A percentile compares a stretch with the other conserved stretches of the same genome.
phyloP scores from a whole-genome alignment of 805 yeast genomes.

The Ogataea kodamae region DNA sequence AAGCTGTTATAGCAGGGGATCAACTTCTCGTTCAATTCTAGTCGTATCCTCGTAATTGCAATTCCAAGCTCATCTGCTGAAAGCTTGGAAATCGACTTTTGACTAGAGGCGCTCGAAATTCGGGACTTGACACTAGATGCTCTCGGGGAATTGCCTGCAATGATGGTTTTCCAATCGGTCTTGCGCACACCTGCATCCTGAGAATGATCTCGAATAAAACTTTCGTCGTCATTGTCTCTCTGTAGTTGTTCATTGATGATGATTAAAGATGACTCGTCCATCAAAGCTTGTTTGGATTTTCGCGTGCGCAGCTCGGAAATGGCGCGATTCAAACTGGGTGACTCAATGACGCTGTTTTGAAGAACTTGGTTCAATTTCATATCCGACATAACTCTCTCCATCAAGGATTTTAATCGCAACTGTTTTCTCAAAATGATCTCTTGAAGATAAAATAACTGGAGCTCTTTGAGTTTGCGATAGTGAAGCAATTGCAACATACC shows the following conservation, averaged over 20 bases:
- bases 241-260: constrained; percentile 14
- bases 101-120: constrained; percentile 9
- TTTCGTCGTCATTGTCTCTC: constrained; percentile 12
- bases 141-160: constrained; percentile 21
- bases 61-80: constrained; percentile 20
- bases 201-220: constrained; percentile 6
- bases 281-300: constrained; percentile 13
- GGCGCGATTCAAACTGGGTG: constrained; percentile 35
- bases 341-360: constrained; percentile 21
- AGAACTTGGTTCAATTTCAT: constrained; percentile 26
- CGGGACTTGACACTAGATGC: constrained; percentile 13
- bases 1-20: constrained; percentile 45
- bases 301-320: constrained; percentile 22
- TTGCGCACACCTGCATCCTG: constrained; percentile 11
- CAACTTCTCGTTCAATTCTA: constrained; percentile 37
- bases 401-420: constrained; percentile 26
- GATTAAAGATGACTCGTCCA: constrained; percentile 17
- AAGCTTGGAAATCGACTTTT: constrained; percentile 19
- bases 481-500: constrained; percentile 43
- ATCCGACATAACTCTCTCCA: constrained; percentile 25
- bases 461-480: constrained; percentile 49
- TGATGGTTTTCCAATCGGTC: constrained; percentile 21
- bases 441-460: constrained; percentile 44
- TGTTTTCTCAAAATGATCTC: constrained; percentile 39
- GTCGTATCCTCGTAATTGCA: constrained; percentile 21